phyloP scores from a whole-genome alignment of 164 flowering plant species.

The Tetrastigma voinierianum region DNA sequence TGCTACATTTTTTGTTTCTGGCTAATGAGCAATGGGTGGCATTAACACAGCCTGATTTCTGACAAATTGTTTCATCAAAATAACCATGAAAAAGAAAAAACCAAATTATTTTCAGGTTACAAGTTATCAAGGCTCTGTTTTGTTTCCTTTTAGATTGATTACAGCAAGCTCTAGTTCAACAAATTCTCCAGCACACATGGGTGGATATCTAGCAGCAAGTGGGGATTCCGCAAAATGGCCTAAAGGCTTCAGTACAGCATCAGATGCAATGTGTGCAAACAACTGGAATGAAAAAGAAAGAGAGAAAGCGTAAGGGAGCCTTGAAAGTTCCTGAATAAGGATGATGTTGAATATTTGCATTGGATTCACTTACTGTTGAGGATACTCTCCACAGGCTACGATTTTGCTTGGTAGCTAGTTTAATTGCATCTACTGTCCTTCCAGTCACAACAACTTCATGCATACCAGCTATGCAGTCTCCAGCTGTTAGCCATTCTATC shows the following conservation, averaged over 20 bases:
- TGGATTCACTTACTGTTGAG: slow-evolving; percentile 72
- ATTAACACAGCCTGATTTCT: too few species aligned
- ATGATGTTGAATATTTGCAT: neutral
- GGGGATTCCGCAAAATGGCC: slow-evolving; percentile 75
- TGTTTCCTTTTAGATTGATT: slow-evolving; percentile 81
- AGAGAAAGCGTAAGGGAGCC: slow-evolving; percentile 1
- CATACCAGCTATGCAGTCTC: slow-evolving; percentile 96
- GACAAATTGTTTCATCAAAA: neutral
- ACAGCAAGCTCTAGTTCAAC: slow-evolving; percentile 90
- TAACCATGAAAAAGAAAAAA: neutral
- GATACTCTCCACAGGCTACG: slow-evolving; percentile 96
- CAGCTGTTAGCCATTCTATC: slow-evolving; percentile 97
- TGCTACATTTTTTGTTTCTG: too few species aligned
- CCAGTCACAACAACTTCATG: slow-evolving; percentile 93
- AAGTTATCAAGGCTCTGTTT: slow-evolving; percentile 25
- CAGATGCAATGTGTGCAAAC: slow-evolving; percentile 95
- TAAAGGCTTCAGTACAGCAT: slow-evolving; percentile 78
- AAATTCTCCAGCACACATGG: slow-evolving; percentile 80
- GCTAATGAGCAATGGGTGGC: too few species aligned
- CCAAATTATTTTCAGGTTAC: neutral
- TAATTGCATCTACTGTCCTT: slow-evolving; percentile 75
- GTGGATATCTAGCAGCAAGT: slow-evolving; percentile 61
- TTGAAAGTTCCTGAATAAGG: neutral
- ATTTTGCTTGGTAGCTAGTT: slow-evolving; percentile 57
- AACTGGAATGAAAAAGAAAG: slow-evolving; percentile 31